Evolutionary conservation across 2,329 filamentous ascomycete species (phyloP).

Genomic region (Aspergillus versicolor): DNA sequence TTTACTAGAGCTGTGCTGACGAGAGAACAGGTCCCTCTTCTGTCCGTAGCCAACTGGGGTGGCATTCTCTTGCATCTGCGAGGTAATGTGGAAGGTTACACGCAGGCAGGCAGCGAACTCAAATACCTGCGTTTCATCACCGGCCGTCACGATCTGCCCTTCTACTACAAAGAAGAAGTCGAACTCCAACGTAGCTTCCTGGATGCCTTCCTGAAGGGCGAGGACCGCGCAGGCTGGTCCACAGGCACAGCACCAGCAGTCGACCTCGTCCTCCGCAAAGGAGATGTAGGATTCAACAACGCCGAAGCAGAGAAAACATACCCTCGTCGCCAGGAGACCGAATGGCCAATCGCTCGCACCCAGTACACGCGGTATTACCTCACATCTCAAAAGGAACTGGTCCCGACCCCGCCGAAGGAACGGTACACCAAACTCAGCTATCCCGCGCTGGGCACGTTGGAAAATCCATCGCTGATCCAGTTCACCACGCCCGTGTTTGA

Average conservation of each 20-base stretch:
- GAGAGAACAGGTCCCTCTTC: constrained; percentile 46
- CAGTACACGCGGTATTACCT: constrained; percentile 63
- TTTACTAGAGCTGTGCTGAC: background rate
- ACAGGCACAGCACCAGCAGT: constrained; percentile 60
- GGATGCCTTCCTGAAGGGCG: constrained; percentile 68
- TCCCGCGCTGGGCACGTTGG: constrained; percentile 57
- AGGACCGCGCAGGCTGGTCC: constrained; percentile 53
- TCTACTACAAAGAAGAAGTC: constrained; percentile 69
- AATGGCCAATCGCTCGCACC: constrained; percentile 68
- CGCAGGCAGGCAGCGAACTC: constrained; percentile 61
- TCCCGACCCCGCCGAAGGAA: constrained; percentile 25
- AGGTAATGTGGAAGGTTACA: constrained; percentile 67
- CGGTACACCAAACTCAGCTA: constrained; percentile 53
- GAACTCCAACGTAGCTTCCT: constrained; percentile 67
- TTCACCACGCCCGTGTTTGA: constrained; percentile 61
- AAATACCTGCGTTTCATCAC: constrained; percentile 71
- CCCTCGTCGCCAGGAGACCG: constrained; percentile 55
- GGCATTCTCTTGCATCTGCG: constrained; percentile 68
- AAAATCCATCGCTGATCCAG: constrained; percentile 54
- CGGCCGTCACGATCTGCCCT: constrained; percentile 69
- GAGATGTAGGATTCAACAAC: constrained; percentile 67
- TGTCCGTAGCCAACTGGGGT: constrained; percentile 70
- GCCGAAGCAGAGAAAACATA: constrained; percentile 59
- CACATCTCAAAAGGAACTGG: constrained; percentile 48
- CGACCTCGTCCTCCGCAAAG: constrained; percentile 62